phyloP scores from a whole-genome alignment of 2,329 filamentous ascomycete species.

The Aspergillus caelatus region DNA sequence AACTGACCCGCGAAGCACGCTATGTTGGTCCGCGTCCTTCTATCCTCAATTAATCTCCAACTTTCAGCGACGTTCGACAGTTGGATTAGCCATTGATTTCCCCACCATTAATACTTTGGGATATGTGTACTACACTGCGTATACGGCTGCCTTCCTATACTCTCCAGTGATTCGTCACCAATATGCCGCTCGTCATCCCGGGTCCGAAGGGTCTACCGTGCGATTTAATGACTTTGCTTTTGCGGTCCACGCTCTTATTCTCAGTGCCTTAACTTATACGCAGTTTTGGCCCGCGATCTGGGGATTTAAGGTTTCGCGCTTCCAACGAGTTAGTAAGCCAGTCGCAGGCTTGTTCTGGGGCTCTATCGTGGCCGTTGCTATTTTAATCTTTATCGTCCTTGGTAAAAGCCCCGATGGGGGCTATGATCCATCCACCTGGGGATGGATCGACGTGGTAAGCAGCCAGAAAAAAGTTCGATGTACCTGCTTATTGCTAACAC shows the following conservation, averaged over 20 bases:
- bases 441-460: conserved; percentile 66
- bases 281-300: conserved; percentile 75
- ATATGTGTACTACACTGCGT: conserved; percentile 70
- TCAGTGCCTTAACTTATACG: conserved; percentile 72
- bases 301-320: conserved; percentile 68
- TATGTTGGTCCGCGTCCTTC: conserved; percentile 84
- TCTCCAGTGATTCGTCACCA: conserved; percentile 76
- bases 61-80: conserved; percentile 72
- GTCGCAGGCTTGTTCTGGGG: conserved; percentile 73
- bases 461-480: background rate
- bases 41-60: conserved; percentile 90
- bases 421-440: conserved; percentile 56
- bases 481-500: conserved; percentile 1
- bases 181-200: conserved; percentile 78
- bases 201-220: conserved; percentile 77
- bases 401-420: conserved; percentile 45
- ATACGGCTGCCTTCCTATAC: conserved; percentile 75
- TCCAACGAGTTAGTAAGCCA: conserved; percentile 59
- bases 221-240: conserved; percentile 89
- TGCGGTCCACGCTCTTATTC: conserved; percentile 74
- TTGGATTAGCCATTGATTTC: conserved; percentile 86
- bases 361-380: conserved; percentile 54
- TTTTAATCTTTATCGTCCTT: conserved; percentile 46
- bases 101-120: conserved; percentile 70
- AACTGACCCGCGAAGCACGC: conserved; percentile 46